Conservation (phyloP, 2,329 filamentous ascomycete species). For the Endocalyx cinctus region DNA sequence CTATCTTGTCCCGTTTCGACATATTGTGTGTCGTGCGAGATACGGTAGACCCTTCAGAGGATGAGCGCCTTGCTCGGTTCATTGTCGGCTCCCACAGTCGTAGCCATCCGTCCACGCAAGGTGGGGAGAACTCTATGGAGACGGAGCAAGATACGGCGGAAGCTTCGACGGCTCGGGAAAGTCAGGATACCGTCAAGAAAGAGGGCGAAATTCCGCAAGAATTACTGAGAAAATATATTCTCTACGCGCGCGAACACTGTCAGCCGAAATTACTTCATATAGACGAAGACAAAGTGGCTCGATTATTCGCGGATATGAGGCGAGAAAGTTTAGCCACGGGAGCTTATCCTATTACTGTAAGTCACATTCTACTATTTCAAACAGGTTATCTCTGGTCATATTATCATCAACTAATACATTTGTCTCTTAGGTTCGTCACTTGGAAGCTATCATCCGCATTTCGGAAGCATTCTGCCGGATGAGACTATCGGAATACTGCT, state of each 20-base stretch:
- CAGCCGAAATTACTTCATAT: conserved; percentile 93
- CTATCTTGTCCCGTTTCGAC: conserved; percentile 96
- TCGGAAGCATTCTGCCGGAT: conserved; percentile 94
- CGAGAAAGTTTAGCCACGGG: conserved; percentile 89
- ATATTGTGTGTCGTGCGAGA: conserved; percentile 95
- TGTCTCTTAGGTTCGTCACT: conserved; percentile 72
- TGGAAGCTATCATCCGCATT: conserved; percentile 96
- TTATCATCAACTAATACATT: conserved; percentile 14
- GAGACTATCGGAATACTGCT: conserved; percentile 95
- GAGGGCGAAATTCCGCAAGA: conserved; percentile 82
- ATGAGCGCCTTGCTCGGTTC: conserved; percentile 89
- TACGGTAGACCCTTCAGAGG: conserved; percentile 86
- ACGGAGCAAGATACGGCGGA: conserved; percentile 52
- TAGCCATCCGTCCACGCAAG: conserved; percentile 63
- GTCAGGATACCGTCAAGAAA: conserved; percentile 27
- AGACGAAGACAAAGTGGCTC: conserved; percentile 93
- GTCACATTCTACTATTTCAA: conserved; percentile 28
- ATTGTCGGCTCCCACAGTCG: conserved; percentile 92
- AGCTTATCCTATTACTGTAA: conserved; percentile 94
- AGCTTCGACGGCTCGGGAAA: conserved; percentile 23
- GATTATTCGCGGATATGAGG: conserved; percentile 94
- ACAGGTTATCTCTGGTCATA: background rate
- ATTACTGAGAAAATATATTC: conserved; percentile 89
- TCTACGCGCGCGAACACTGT: conserved; percentile 88
- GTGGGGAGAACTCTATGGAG: conserved; percentile 53